Conservation (phyloP, 2,329 filamentous ascomycete species). For the Aspergillus fischeri region DNA sequence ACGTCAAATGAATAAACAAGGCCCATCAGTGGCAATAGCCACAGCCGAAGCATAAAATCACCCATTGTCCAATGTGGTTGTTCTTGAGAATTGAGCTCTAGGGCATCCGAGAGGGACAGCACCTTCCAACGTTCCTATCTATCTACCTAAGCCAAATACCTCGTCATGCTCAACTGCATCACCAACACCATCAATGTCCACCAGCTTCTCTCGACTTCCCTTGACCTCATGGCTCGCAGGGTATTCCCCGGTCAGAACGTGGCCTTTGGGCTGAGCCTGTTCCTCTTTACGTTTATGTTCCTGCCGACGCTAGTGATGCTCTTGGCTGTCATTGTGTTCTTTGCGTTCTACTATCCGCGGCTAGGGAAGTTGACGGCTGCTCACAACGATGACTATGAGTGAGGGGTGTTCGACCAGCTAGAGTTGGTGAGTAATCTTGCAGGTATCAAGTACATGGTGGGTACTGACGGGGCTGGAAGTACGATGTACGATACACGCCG, state of each 20-base stretch:
- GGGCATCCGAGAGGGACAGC: not conserved
- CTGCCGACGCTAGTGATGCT: conserved; percentile 30
- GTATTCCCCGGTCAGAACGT: conserved; percentile 23
- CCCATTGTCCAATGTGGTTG: not conserved
- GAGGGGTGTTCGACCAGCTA: not conserved
- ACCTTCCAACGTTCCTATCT: not conserved
- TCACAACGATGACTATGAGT: not conserved
- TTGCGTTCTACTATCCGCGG: conserved; percentile 26
- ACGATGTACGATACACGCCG: not conserved
- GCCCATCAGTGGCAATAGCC: not conserved
- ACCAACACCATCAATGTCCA: conserved; percentile 1
- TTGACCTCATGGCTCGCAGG: conserved; percentile 27
- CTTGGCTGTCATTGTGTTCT: conserved; percentile 29
- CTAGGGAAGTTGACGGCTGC: conserved; percentile 15
- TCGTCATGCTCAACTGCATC: not conserved
- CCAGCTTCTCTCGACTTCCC: conserved; percentile 10
- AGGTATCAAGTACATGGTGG: not conserved
- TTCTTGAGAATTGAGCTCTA: not conserved
- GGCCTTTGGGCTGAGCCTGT: conserved; percentile 27
- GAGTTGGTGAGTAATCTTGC: not conserved
- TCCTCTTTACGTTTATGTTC: conserved; percentile 34
- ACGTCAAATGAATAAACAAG: not conserved
- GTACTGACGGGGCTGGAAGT: not conserved
- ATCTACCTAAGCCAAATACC: not conserved
- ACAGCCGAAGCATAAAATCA: not conserved